A percentile compares a stretch with the other conserved stretches of the same genome.
These are phyloP conservation scores for Annona squamosa DNA, from an alignment of 164 flowering plant genomes.

Conservation along the genomic window DNA sequence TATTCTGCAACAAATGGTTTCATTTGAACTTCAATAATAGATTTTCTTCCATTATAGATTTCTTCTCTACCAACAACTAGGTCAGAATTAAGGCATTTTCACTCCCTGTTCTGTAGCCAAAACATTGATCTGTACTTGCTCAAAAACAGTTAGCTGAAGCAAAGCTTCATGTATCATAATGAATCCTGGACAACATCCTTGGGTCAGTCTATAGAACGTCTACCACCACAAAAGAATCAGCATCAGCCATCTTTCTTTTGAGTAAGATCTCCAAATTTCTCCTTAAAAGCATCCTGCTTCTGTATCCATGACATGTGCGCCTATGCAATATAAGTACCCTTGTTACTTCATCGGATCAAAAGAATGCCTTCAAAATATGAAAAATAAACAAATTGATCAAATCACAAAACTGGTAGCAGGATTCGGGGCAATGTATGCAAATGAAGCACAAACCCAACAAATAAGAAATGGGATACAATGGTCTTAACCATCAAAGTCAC, in stretches of 20 bases:
- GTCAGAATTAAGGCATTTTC: too few species aligned
- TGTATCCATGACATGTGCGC: slow-evolving; percentile 18
- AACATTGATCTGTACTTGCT: too few species aligned
- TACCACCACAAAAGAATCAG: neutral
- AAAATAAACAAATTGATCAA: neutral
- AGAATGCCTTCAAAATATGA: neutral
- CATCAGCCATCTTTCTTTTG: slow-evolving; percentile 4
- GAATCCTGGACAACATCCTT: neutral
- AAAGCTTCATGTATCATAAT: neutral
- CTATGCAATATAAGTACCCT: slow-evolving; percentile 2
- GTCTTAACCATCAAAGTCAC: too few species aligned
- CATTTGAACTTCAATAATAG: too few species aligned
- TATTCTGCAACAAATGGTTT: too few species aligned
- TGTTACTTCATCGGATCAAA: neutral
- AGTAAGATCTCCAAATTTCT: slow-evolving; percentile 12
- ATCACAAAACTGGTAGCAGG: neutral
- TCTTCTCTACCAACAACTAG: too few species aligned
- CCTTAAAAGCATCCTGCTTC: slow-evolving; percentile 19
- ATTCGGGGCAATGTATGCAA: too few species aligned
- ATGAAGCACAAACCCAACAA: too few species aligned
- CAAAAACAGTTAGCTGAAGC: neutral
- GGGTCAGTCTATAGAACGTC: neutral
- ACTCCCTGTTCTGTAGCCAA: too few species aligned
- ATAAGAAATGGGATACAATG: too few species aligned
- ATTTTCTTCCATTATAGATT: too few species aligned